Evolutionary conservation across 495 filamentous ascomycete genomes (phyloP).

Genomic region (Xanthoparmelia taractica): DNA sequence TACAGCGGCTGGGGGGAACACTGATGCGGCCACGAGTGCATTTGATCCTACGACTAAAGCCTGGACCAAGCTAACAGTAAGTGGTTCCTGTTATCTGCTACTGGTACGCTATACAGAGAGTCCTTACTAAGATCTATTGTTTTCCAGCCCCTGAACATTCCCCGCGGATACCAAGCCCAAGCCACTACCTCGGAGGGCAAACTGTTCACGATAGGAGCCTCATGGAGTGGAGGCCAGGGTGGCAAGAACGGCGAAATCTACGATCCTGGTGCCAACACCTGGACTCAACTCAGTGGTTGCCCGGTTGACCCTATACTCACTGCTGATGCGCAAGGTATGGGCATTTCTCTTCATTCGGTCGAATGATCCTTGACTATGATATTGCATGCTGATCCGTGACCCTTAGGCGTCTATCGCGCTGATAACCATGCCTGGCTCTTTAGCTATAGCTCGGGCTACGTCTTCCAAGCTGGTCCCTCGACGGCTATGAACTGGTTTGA

Average conservation of each 20-base stretch:
- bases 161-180: conserved; percentile 51
- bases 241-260: conserved; percentile 53
- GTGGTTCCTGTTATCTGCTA: not conserved
- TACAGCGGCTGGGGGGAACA: conserved; percentile 46
- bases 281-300: conserved; percentile 34
- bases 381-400: not conserved
- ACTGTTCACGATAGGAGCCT: conserved; percentile 53
- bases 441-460: conserved; percentile 43
- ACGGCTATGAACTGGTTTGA: conserved; percentile 51
- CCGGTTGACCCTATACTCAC: conserved; percentile 44
- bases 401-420: conserved; percentile 31
- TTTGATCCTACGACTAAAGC: conserved; percentile 26
- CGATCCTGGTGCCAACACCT: conserved; percentile 32
- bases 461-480: conserved; percentile 53
- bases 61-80: conserved; percentile 18
- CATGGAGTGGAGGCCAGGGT: conserved; percentile 42
- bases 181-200: conserved; percentile 44
- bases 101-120: not conserved
- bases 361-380: not conserved
- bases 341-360: not conserved
- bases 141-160: conserved; percentile 35
- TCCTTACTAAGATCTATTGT: not conserved
- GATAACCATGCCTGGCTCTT: conserved; percentile 57
- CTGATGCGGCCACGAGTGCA: conserved; percentile 39
- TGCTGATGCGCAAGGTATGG: conserved; percentile 32